A percentile compares a stretch with the other conserved stretches of the same genome.
Evolutionary conservation across 1,284 basidiomycete species (phyloP).

Genomic region (Trichosporon sp.): DNA sequence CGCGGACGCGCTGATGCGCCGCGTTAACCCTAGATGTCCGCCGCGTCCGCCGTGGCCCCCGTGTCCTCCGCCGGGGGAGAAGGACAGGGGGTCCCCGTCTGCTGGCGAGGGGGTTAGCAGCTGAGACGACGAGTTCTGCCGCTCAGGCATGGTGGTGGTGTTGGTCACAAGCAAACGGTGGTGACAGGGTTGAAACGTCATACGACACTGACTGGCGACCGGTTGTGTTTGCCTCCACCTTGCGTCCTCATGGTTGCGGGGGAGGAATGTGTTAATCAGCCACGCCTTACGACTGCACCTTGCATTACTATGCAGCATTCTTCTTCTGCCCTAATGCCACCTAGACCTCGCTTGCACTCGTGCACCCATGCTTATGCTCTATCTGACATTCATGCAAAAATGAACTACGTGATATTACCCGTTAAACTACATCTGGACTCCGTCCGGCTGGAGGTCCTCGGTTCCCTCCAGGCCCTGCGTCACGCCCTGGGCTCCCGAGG

Average conservation of each 20-base stretch:
- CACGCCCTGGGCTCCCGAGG: constrained; percentile 43
- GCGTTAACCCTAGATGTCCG: background rate
- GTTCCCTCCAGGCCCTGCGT: constrained; percentile 50
- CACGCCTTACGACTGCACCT: background rate
- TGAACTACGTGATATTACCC: constrained; percentile 12
- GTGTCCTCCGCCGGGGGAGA: background rate
- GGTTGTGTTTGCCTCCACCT: constrained; percentile 16
- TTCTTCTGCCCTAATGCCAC: too few relatives aligned
- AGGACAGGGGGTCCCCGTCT: constrained; percentile 6
- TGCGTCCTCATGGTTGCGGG: background rate
- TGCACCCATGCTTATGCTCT: constrained; percentile 13
- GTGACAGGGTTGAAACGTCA: constrained; percentile 1
- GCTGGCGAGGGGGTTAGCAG: constrained; percentile 5
- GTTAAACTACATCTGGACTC: constrained; percentile 23
- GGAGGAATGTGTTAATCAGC: constrained; percentile 10
- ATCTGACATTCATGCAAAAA: constrained; percentile 19
- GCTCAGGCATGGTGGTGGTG: constrained; percentile 14
- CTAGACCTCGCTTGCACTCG: background rate
- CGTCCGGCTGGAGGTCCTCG: constrained; percentile 31
- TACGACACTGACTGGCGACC: background rate
- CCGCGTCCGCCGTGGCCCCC: too few relatives aligned
- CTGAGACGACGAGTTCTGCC: constrained; percentile 20
- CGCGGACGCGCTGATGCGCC: constrained; percentile 10
- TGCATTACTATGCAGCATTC: too few relatives aligned
- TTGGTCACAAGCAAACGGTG: background rate